Evolutionary conservation across 495 filamentous ascomycete species (phyloP).

Genomic region (Trichoderma gamsii): DNA sequence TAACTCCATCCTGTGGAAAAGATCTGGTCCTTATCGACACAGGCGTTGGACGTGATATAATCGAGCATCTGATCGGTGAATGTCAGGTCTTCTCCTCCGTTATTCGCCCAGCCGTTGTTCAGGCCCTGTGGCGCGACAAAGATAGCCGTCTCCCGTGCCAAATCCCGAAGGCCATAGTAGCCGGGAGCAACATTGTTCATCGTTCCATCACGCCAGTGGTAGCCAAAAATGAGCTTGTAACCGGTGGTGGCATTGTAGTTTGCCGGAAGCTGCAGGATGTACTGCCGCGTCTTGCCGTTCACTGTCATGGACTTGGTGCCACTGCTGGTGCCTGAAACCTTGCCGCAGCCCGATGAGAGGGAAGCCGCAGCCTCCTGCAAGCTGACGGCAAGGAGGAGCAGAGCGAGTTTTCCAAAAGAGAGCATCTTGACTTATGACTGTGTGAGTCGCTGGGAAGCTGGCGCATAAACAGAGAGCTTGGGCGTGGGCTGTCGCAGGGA

Average conservation of each 20-base stretch:
- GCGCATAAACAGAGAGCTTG: neutral
- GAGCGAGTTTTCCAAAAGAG: neutral
- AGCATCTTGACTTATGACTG: neutral
- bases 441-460: neutral
- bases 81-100: constrained; percentile 30
- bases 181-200: constrained; percentile 27
- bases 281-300: constrained; percentile 20
- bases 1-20: constrained; percentile 38
- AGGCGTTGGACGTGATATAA: constrained; percentile 27
- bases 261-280: constrained; percentile 29
- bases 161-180: constrained; percentile 29
- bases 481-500: neutral
- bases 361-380: constrained; percentile 1
- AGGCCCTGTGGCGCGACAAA: constrained; percentile 33
- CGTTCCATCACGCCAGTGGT: constrained; percentile 30
- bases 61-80: constrained; percentile 29
- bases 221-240: constrained; percentile 29
- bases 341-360: constrained; percentile 15
- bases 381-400: neutral
- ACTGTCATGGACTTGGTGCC: constrained; percentile 6
- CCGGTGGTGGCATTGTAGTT: constrained; percentile 30
- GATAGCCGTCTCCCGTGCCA: constrained; percentile 29
- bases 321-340: neutral
- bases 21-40: constrained; percentile 28
- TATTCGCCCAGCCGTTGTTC: constrained; percentile 33